These are phyloP conservation scores for Acidomyces sp. DNA, from an alignment of 495 filamentous ascomycete genomes.

Conservation along the genomic window DNA sequence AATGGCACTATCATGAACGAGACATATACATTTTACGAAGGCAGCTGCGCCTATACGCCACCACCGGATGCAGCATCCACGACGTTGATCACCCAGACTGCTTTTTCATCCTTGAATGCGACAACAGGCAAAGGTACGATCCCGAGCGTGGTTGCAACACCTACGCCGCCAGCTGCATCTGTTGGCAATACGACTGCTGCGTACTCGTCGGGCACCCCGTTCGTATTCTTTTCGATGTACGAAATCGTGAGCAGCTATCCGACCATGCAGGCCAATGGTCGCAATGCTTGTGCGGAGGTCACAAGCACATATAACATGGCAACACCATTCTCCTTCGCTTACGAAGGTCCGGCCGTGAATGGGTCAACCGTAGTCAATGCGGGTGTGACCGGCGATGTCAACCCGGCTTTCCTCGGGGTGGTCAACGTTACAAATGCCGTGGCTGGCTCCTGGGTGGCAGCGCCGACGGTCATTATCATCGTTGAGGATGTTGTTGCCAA, in stretches of 20 bases:
- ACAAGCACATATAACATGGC: conserved; percentile 13
- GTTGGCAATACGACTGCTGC: conserved; percentile 9
- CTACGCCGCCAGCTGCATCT: conserved; percentile 14
- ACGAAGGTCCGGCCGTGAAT: conserved; percentile 4
- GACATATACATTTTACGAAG: conserved; percentile 9
- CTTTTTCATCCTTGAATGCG: conserved; percentile 14
- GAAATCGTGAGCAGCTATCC: conserved; percentile 11
- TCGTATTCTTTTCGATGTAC: conserved; percentile 23
- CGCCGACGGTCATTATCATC: conserved; percentile 17
- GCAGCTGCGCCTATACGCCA: conserved; percentile 16
- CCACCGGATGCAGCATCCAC: conserved; percentile 24
- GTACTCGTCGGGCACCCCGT: conserved; percentile 20
- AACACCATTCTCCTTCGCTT: conserved; percentile 14
- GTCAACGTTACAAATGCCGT: conserved; percentile 5
- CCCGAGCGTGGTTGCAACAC: conserved; percentile 7
- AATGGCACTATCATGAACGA: conserved; percentile 3
- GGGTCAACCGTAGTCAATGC: conserved; percentile 4
- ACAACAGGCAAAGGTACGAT: conserved; percentile 15
- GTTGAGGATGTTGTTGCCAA: conserved; percentile 12
- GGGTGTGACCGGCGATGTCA: conserved; percentile 18
- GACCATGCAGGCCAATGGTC: conserved; percentile 6
- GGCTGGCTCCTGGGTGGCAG: conserved; percentile 15
- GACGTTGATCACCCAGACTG: conserved; percentile 18
- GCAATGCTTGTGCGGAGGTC: conserved; percentile 1
- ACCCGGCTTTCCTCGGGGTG: conserved; percentile 6